Base-by-base conservation (phyloP, 352 stramenopile species). In the Phytophthora ohioensis region DNA sequence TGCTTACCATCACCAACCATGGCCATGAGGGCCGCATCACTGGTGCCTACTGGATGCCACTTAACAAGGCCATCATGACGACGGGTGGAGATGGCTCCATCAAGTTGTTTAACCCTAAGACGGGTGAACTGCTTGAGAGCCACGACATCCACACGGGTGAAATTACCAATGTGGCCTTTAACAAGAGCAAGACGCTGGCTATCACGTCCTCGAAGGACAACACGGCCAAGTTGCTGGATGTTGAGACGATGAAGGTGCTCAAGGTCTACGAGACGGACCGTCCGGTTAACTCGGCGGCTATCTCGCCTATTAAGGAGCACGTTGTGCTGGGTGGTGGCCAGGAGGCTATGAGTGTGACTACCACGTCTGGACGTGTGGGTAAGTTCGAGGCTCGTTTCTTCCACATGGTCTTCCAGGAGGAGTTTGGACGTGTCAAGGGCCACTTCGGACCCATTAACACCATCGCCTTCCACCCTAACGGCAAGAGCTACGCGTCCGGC, bases 401-500 rank as follows among this genome's bases (percentile, higher is more conserved):
- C 85, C 94, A 99, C 82, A 94, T 99, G 79, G 95, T 99, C 10
- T 99, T 98, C 77, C 96, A 99, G 78, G 96, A 99, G 69, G 97
- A 99, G 80, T 99, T 99, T 79, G 98, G 94, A 5, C 91, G 91
- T 60, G 97, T 99, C 39, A 99, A 99, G 85, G 98, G 98, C 60
- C 98, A 99, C 79, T 99, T 99, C 80, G 98, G 98, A 53, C 98
- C 98, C 32, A 99, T 99, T 76, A 99, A 99, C 89, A 98, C 97
- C 48, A 95, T 99, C 51, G 94, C 93, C 56, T 98, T 99, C 78
- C 98, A 99, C 79, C 98, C 98, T 5, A 97, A 99, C 76, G 98
- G 98, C 69, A 97, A 95, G 78, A 98, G 94, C 82, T 99, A 98
- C 90, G 96, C 96, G n/a, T 99, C 93, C 69, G 98, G 98, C 43